These are phyloP conservation scores for Lagenidium giganteum DNA, from an alignment of 352 stramenopile genomes.

Conservation along the genomic window DNA sequence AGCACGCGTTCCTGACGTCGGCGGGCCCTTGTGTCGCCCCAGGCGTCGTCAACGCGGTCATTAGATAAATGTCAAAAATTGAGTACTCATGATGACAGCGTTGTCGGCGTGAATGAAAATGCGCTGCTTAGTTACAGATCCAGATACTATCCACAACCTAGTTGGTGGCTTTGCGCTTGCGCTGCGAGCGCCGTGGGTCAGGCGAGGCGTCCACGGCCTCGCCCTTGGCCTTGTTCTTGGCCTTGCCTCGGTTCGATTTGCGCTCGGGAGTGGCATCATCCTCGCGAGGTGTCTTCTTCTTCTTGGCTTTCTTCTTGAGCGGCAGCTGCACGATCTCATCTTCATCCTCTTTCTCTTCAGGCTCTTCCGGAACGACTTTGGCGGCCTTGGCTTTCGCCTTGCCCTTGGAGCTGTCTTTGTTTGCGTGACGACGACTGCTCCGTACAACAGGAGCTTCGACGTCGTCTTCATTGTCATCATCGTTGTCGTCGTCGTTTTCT, in stretches of 20 bases:
- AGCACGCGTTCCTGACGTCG: constrained; percentile 70
- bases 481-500: constrained; percentile 17
- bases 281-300: too few species aligned
- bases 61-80: constrained; percentile 43
- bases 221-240: constrained; percentile 28
- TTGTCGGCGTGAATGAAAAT: too few species aligned
- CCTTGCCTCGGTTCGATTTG: constrained; percentile 9
- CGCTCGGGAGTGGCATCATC: too few species aligned
- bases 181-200: too few species aligned
- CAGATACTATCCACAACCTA: too few species aligned
- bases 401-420: constrained; percentile 2
- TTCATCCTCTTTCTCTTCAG: constrained; percentile 16
- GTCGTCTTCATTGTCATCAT: too few species aligned
- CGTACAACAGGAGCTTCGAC: too few species aligned
- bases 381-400: constrained; percentile 1
- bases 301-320: constrained; percentile 39
- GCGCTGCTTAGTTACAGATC: too few species aligned
- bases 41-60: constrained; percentile 57
- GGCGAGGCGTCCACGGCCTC: too few species aligned
- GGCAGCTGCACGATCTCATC: constrained; percentile 30
- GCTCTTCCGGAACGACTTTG: background rate
- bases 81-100: too few species aligned
- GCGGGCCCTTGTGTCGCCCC: constrained; percentile 68
- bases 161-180: too few species aligned
- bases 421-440: too few species aligned